A percentile compares a stretch with the other conserved stretches of the same genome.
These are phyloP conservation scores for Voacanga thouarsii DNA, from an alignment of 257 asterid genomes.

Conservation along the genomic window DNA sequence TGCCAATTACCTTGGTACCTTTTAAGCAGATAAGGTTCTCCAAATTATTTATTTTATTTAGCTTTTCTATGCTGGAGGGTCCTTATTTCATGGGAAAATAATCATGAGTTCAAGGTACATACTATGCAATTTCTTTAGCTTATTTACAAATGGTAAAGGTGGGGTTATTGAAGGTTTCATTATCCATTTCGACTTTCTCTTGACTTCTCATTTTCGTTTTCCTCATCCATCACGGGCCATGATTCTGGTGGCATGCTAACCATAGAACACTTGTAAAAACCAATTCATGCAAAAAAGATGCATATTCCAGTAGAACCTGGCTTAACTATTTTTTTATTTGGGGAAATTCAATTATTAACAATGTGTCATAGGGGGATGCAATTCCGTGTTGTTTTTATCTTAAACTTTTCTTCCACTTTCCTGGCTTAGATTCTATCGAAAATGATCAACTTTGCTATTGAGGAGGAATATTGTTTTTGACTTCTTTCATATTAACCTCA, in stretches of 20 bases:
- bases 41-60: not conserved
- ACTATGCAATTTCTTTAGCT: not conserved
- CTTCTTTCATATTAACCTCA: too few relatives aligned
- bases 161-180: not conserved
- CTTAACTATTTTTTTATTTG: too few relatives aligned
- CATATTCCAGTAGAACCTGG: not conserved
- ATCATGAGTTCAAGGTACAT: not conserved
- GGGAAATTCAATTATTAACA: too few relatives aligned
- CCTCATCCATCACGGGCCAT: not conserved
- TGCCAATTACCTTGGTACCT: not conserved
- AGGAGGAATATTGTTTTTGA: not conserved
- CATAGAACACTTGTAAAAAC: not conserved
- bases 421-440: not conserved
- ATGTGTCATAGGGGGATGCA: not conserved
- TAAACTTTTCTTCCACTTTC: not conserved
- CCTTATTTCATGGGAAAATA: not conserved
- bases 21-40: not conserved
- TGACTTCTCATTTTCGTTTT: not conserved
- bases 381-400: not conserved
- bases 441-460: not conserved
- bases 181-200: not conserved
- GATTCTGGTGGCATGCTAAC: not conserved
- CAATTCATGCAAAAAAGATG: not conserved
- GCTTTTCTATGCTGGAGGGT: not conserved
- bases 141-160: not conserved